phyloP scores from a whole-genome alignment of 306 rosid species.

The Corylus avellana region DNA sequence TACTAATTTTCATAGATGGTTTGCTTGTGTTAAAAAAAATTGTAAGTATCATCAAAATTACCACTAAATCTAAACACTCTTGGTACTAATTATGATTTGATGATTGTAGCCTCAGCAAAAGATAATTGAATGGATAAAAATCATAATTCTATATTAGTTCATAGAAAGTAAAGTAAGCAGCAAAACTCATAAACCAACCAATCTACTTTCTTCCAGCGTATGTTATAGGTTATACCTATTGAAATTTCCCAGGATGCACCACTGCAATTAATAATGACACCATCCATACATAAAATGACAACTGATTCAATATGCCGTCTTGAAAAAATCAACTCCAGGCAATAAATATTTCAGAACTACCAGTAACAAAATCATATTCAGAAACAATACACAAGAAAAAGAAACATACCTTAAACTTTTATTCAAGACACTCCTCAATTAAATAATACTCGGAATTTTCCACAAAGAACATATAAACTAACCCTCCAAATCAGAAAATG shows the following conservation, averaged over 20 bases:
- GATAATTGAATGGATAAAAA: too few relatives aligned
- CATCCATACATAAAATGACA: background rate
- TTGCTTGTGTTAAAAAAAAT: too few relatives aligned
- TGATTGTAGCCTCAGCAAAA: too few relatives aligned
- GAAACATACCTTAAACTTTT: slow-evolving; percentile 28
- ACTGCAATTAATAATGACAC: background rate
- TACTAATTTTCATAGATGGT: too few relatives aligned
- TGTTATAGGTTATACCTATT: background rate
- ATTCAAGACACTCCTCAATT: slow-evolving; percentile 16
- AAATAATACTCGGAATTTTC: slow-evolving; percentile 9
- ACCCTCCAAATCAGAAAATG: slow-evolving; percentile 53
- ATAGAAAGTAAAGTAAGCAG: background rate
- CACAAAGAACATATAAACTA: slow-evolving; percentile 17
- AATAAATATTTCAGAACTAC: slow-evolving; percentile 23
- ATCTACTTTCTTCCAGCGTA: background rate
- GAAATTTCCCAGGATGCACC: background rate
- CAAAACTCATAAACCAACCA: background rate
- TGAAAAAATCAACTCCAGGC: background rate
- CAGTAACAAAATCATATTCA: background rate
- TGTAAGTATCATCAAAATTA: background rate
- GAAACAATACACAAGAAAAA: slow-evolving; percentile 28
- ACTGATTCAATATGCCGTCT: background rate
- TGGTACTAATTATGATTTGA: too few relatives aligned
- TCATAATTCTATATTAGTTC: too few relatives aligned
- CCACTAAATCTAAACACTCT: too few relatives aligned